Base-by-base conservation (phyloP, 1,139 yeast genomes). In the Geotrichum australiense region DNA sequence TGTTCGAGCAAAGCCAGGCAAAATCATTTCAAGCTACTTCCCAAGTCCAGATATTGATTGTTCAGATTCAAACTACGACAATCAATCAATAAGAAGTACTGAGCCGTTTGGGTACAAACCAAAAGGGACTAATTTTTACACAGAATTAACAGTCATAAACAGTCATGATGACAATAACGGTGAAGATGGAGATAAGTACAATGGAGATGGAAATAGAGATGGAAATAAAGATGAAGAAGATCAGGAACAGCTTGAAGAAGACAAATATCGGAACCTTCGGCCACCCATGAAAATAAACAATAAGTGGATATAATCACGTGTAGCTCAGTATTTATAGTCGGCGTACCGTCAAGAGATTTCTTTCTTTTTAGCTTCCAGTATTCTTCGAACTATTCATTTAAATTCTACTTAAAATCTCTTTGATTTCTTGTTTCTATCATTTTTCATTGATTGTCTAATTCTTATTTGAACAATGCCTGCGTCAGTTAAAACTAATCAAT, bases 241-340 rank as follows among this genome's bases (percentile, higher is more conserved):
- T 7, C 15, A n/a, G 20, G 41, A 14, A n/a, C 28, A 35, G n/a
- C 15, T 2, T 5, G 3, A 4, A 7, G 32, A 18, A 6, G 37
- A 30, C 12, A 16, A 23, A n/a, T 39, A 39, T 21, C 21, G 25
- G 27, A 26, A 39, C 29, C 25, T 39, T 18, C 24, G 35, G 30
- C 42, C 42, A 11, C 42, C 42, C 3, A 18, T 33, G 30, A 33
- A 28, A 26, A 21, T 27, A 16, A 11, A 27, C 21, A 22, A 20
- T 16, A 27, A 27, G 14, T 35, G 39, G 33, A 27, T 35, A 16
- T 35, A 35, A 19, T 8, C 12, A 26, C 15, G 5, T 26, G 12
- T 26, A 26, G n/a, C n/a, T n/a, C n/a, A n/a, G n/a, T n/a, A n/a
- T n/a, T n/a, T n/a, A n/a, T n/a, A n/a, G n/a, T n/a, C n/a, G n/a